Conservation (phyloP, 169 alveolate species). For the Babesia bigemina region DNA sequence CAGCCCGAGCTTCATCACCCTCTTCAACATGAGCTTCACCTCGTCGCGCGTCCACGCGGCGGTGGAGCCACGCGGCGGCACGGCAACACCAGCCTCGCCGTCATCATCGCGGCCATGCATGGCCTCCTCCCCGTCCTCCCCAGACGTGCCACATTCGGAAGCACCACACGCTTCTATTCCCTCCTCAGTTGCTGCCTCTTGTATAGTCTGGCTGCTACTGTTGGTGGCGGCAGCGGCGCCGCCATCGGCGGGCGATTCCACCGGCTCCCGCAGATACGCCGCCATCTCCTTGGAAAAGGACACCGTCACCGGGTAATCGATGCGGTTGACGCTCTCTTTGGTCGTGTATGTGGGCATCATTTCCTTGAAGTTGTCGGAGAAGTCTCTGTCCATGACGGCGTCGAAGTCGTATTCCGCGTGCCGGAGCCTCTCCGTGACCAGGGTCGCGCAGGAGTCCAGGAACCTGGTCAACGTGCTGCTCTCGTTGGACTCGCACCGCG, state of each 20-base stretch:
- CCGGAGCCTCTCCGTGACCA: slow-evolving; percentile 1
- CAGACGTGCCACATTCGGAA: too few relatives aligned
- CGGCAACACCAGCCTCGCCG: background rate
- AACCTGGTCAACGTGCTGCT: slow-evolving; percentile 25
- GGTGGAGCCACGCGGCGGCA: slow-evolving; percentile 24
- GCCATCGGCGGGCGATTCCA: background rate
- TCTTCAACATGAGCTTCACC: slow-evolving; percentile 42
- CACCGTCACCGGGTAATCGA: slow-evolving; percentile 50
- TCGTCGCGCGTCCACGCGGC: slow-evolving; percentile 43
- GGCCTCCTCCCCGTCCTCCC: background rate
- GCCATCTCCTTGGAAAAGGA: slow-evolving; percentile 25
- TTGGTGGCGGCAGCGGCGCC: background rate
- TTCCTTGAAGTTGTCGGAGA: slow-evolving; percentile 52
- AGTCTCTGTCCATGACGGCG: slow-evolving; percentile 60
- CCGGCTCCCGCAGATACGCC: slow-evolving; percentile 16
- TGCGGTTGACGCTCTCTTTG: slow-evolving; percentile 55
- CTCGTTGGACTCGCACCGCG: slow-evolving; percentile 23
- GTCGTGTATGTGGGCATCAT: slow-evolving; percentile 53
- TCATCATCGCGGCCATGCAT: background rate
- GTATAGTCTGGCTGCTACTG: background rate
- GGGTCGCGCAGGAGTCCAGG: slow-evolving; percentile 23
- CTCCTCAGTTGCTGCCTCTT: background rate
- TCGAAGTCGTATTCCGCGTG: slow-evolving; percentile 44
- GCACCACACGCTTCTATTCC: background rate
- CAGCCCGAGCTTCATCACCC: slow-evolving; percentile 26